These are phyloP conservation scores for Zymoseptoria ardabiliae DNA, from an alignment of 2,329 filamentous ascomycete species.

Conservation along the genomic window DNA sequence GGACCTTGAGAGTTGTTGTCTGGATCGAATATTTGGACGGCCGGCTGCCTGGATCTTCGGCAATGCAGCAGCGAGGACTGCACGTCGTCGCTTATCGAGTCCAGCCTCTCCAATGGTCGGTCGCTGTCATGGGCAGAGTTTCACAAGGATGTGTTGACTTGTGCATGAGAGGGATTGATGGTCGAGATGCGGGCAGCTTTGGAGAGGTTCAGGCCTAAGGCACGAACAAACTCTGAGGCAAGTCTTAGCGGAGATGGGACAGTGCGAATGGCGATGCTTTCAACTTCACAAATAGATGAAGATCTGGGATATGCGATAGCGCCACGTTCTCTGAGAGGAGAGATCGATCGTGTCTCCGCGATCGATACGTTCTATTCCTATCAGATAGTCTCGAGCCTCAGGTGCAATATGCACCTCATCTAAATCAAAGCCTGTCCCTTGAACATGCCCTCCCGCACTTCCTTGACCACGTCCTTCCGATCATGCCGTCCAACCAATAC, in stretches of 20 bases:
- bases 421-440: conserved; percentile 44
- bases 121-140: background rate
- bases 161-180: background rate
- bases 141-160: background rate
- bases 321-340: background rate
- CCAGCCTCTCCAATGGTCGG: background rate
- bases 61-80: background rate
- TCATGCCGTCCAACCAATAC: conserved; percentile 87
- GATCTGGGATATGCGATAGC: no score
- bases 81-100: background rate
- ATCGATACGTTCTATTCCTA: background rate
- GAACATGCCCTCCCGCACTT: conserved; percentile 72
- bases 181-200: no score
- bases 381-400: no score
- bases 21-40: background rate
- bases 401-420: background rate
- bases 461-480: conserved; percentile 79
- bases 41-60: background rate
- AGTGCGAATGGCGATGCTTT: no score
- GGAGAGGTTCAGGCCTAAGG: background rate
- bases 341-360: background rate
- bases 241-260: background rate
- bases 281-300: no score
- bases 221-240: background rate
- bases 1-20: background rate